A percentile compares a stretch with the other conserved stretches of the same genome.
These are phyloP conservation scores for Pinus taeda DNA, from an alignment of 75 land plant genomes.

Conservation along the genomic window DNA sequence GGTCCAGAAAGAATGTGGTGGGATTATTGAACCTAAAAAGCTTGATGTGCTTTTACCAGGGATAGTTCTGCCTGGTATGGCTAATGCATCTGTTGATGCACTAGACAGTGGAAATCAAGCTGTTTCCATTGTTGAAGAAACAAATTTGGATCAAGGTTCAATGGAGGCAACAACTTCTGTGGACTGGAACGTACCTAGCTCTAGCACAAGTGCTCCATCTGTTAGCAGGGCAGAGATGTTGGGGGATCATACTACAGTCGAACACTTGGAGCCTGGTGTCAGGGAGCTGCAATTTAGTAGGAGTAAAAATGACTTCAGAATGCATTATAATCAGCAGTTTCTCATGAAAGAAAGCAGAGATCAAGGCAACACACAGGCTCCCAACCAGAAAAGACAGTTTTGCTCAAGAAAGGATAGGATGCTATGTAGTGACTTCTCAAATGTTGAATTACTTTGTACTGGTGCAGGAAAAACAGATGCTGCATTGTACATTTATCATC, in stretches of 20 bases:
- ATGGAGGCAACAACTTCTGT: background rate
- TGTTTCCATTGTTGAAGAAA: background rate
- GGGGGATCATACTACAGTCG: background rate
- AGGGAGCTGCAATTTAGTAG: background rate
- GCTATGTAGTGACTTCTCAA: too few relatives aligned
- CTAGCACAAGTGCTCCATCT: background rate
- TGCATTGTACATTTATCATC: too few relatives aligned
- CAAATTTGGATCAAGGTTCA: background rate
- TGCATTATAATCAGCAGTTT: background rate
- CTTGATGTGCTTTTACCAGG: slow-evolving; percentile 45
- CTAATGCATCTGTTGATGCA: background rate
- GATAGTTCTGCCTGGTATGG: slow-evolving; percentile 41
- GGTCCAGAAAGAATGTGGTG: slow-evolving; percentile 52
- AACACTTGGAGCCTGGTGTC: background rate
- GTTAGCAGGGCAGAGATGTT: background rate
- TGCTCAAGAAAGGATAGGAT: slow-evolving; percentile 7
- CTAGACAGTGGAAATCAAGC: background rate
- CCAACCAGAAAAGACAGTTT: background rate
- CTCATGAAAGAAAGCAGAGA: background rate
- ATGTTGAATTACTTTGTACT: too few relatives aligned
- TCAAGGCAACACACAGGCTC: background rate
- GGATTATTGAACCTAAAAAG: slow-evolving; percentile 62
- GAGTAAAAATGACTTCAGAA: background rate
- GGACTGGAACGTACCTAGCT: slow-evolving; percentile 3
- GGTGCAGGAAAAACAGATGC: too few relatives aligned